Evolutionary conservation across 192 early-diverging fungal species (phyloP).

Genomic region (Podila epicladia): DNA sequence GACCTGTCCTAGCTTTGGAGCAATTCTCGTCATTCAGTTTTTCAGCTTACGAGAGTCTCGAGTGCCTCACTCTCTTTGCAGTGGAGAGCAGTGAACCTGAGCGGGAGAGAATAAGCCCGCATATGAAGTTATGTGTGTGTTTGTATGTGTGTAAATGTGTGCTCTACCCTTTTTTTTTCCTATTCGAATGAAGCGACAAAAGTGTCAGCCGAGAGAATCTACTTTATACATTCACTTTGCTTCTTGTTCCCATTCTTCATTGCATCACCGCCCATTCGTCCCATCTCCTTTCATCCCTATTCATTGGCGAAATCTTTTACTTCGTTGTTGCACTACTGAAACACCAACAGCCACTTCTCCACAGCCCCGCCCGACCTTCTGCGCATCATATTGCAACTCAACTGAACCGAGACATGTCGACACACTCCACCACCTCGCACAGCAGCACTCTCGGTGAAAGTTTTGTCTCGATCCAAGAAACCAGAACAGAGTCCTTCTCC

Average conservation of each 20-base stretch:
- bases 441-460: constrained; percentile 30
- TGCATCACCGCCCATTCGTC: neutral
- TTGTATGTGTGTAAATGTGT: too few relatives aligned
- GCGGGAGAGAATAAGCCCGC: too few relatives aligned
- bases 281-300: neutral
- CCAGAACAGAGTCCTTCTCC: neutral
- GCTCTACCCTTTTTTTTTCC: too few relatives aligned
- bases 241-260: neutral
- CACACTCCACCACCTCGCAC: neutral
- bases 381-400: neutral
- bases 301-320: too few relatives aligned
- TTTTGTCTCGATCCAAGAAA: constrained; percentile 36
- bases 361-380: neutral
- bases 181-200: neutral
- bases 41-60: too few relatives aligned
- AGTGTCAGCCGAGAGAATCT: neutral
- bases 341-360: neutral
- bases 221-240: neutral
- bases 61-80: too few relatives aligned
- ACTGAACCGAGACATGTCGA: constrained; percentile 1
- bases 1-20: too few relatives aligned
- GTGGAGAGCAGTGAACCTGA: too few relatives aligned
- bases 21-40: too few relatives aligned
- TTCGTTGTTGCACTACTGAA: too few relatives aligned
- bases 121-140: too few relatives aligned